Conservation (phyloP, 2,329 filamentous ascomycete species). For the Delphinella strobiligena region DNA sequence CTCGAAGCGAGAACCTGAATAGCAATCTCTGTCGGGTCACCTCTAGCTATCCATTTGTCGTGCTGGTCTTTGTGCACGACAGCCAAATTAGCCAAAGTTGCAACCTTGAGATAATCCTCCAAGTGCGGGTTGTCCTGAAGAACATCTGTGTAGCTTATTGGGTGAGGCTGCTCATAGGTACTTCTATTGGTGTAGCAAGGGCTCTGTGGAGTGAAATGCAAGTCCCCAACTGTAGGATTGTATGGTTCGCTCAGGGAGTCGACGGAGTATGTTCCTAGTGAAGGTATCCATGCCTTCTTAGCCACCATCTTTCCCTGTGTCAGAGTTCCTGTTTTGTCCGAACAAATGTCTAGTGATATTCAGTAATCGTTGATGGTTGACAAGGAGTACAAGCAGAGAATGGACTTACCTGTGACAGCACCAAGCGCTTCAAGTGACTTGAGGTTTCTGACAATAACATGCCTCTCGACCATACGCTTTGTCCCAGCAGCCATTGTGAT, state of each 20-base stretch:
- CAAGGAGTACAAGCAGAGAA: too few species aligned
- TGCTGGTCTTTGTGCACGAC: constrained; percentile 43
- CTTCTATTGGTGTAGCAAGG: constrained; percentile 9
- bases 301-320: constrained; percentile 49
- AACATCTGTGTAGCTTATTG: constrained; percentile 3
- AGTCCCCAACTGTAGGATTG: constrained; percentile 50
- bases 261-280: constrained; percentile 48
- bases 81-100: constrained; percentile 54
- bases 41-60: constrained; percentile 51
- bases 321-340: constrained; percentile 57
- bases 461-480: constrained; percentile 50
- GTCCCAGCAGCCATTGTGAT: constrained; percentile 43
- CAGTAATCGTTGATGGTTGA: too few species aligned
- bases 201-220: constrained; percentile 24
- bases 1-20: constrained; percentile 63
- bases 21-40: constrained; percentile 61
- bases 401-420: constrained; percentile 38
- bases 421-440: constrained; percentile 53
- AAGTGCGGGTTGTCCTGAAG: constrained; percentile 5
- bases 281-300: constrained; percentile 49
- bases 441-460: constrained; percentile 55
- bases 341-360: constrained; percentile 49
- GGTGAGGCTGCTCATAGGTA: constrained; percentile 7
- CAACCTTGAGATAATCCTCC: constrained; percentile 43
- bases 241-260: constrained; percentile 45